Percentiles rank a stretch among this genome's conserved stretches.
Conservation (phyloP, 169 alveolate genomes). For the Plasmodium sp. region DNA sequence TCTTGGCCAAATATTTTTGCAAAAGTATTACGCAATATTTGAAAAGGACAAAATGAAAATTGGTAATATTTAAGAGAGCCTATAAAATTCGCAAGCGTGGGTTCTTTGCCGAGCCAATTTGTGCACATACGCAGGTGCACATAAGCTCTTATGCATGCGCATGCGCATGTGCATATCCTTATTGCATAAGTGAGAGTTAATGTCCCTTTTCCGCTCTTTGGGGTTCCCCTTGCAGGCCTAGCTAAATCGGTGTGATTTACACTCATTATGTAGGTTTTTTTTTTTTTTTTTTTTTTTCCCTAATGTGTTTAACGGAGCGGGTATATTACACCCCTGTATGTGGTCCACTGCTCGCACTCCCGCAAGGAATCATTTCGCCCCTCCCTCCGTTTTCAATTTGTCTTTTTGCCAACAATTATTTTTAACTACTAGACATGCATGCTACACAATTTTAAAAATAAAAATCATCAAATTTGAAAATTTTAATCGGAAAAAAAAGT, state of each 20-base stretch:
- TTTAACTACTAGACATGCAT: background rate
- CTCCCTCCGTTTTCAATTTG: background rate
- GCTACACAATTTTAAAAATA: background rate
- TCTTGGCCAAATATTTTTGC: conserved; percentile 75
- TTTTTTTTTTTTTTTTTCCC: background rate
- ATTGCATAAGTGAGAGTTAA: background rate
- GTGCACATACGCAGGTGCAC: background rate
- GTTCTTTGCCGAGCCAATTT: background rate
- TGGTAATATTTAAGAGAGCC: conserved; percentile 19
- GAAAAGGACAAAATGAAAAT: conserved; percentile 71
- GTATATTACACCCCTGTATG: background rate
- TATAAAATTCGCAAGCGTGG: background rate
- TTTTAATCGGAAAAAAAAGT: background rate
- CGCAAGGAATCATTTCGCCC: background rate
- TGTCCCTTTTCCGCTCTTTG: background rate
- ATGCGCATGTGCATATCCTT: background rate
- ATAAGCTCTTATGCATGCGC: background rate
- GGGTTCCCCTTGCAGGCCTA: conserved; percentile 29
- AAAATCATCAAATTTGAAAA: background rate
- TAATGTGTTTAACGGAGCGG: background rate
- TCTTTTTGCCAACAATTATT: conserved; percentile 32
- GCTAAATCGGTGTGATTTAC: conserved; percentile 53
- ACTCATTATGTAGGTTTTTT: background rate
- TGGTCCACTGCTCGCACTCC: background rate
- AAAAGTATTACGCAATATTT: conserved; percentile 73